Evolutionary conservation across 805 yeast genomes (phyloP).

Genomic region (Ogataea neopini): DNA sequence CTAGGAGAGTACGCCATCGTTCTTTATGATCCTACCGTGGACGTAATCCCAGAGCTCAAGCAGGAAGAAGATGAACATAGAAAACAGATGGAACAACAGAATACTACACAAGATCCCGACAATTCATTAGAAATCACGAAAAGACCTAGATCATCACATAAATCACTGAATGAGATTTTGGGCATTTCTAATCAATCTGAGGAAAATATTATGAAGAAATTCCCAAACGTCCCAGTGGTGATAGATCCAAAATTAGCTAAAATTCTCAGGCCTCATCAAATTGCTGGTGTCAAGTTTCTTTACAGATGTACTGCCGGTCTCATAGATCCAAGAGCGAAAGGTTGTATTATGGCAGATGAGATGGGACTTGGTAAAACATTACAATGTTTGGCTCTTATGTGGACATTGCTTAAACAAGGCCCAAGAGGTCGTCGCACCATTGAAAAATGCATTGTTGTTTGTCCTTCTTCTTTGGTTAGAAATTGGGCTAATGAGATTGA

Average conservation of each 20-base stretch:
- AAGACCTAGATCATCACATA: conserved; percentile 49
- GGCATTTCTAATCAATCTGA: conserved; percentile 62
- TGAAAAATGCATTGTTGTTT: conserved; percentile 86
- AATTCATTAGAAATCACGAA: conserved; percentile 20
- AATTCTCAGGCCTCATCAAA: conserved; percentile 91
- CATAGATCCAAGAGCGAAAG: conserved; percentile 79
- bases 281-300: conserved; percentile 90
- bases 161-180: conserved; percentile 74
- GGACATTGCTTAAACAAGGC: conserved; percentile 88
- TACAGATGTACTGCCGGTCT: conserved; percentile 91
- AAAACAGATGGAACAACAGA: conserved; percentile 23
- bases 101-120: not conserved
- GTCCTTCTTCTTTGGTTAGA: conserved; percentile 90
- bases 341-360: conserved; percentile 98
- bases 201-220: conserved; percentile 47
- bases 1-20: conserved; percentile 91
- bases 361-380: conserved; percentile 94
- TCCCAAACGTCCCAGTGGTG: conserved; percentile 91
- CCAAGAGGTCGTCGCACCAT: conserved; percentile 84
- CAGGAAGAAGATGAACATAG: conserved; percentile 32
- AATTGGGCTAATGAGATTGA: conserved; percentile 97
- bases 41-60: conserved; percentile 42
- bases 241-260: conserved; percentile 87
- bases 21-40: conserved; percentile 92
- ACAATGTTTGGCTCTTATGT: conserved; percentile 85